These are phyloP conservation scores for Fraxinus paxiana DNA, from an alignment of 305 asterid species.

Conservation along the genomic window DNA sequence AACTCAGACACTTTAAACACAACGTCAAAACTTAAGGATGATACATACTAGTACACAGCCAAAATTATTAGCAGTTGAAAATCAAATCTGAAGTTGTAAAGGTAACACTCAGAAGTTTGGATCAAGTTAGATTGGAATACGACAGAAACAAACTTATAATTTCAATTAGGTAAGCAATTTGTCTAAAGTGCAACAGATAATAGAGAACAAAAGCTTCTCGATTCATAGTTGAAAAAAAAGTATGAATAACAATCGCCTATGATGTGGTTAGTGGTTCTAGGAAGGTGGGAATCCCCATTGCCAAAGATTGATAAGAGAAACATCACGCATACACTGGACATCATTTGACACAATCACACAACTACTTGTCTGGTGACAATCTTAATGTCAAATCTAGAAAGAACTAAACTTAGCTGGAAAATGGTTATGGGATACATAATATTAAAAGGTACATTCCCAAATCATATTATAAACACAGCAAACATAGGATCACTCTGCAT, in stretches of 20 bases:
- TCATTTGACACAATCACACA: background rate
- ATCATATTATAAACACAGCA: background rate
- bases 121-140: background rate
- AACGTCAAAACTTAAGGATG: slow-evolving; percentile 5
- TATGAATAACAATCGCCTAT: background rate
- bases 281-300: background rate
- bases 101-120: background rate
- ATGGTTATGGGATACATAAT: background rate
- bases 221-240: background rate
- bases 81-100: background rate
- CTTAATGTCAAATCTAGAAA: background rate
- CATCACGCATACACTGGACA: background rate
- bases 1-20: background rate
- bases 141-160: background rate
- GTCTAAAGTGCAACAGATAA: background rate
- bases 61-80: background rate
- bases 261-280: background rate
- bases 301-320: background rate
- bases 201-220: background rate
- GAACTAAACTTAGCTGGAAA: slow-evolving; percentile 3
- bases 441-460: background rate
- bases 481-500: slow-evolving; percentile 9
- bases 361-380: background rate
- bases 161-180: background rate
- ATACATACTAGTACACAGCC: background rate